phyloP scores from a whole-genome alignment of 306 rosid species.

The Oemleria cerasiformis region DNA sequence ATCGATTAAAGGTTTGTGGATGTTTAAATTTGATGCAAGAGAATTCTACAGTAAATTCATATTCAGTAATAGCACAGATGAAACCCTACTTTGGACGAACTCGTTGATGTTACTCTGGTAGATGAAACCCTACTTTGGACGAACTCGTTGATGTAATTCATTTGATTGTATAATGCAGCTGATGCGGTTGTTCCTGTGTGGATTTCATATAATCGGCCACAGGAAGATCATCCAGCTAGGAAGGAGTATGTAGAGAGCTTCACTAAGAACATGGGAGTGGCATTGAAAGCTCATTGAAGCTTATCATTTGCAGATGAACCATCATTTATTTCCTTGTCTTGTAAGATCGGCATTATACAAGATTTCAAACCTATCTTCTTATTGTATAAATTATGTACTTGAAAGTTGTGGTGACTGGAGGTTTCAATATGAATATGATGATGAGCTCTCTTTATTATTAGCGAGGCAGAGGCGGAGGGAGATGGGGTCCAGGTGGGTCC shows the following conservation, averaged over 20 bases:
- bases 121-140: too few species aligned
- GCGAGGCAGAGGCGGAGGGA: too few species aligned
- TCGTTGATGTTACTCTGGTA: neutral
- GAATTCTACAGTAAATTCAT: too few species aligned
- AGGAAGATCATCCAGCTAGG: conserved; percentile 83
- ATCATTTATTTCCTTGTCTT: neutral
- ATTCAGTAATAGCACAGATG: too few species aligned
- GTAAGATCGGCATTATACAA: too few species aligned
- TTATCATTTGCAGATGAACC: neutral
- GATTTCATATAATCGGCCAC: conserved; percentile 85
- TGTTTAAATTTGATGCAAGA: too few species aligned
- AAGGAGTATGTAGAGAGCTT: conserved; percentile 62
- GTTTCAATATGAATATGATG: neutral
- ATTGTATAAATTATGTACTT: neutral
- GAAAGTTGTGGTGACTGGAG: neutral
- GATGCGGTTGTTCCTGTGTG: conserved; percentile 94
- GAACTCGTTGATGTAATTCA: neutral
- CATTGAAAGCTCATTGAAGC: conserved; percentile 57
- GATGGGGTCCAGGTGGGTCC: too few species aligned
- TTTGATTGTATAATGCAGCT: conserved; percentile 40
- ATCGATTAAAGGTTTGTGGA: too few species aligned
- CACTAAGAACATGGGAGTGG: conserved; percentile 44
- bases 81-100: too few species aligned
- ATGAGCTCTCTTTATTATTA: neutral
- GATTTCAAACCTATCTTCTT: too few species aligned